Evolutionary conservation across 1,284 basidiomycete genomes (phyloP).

Genomic region (Marasmius sp.): DNA sequence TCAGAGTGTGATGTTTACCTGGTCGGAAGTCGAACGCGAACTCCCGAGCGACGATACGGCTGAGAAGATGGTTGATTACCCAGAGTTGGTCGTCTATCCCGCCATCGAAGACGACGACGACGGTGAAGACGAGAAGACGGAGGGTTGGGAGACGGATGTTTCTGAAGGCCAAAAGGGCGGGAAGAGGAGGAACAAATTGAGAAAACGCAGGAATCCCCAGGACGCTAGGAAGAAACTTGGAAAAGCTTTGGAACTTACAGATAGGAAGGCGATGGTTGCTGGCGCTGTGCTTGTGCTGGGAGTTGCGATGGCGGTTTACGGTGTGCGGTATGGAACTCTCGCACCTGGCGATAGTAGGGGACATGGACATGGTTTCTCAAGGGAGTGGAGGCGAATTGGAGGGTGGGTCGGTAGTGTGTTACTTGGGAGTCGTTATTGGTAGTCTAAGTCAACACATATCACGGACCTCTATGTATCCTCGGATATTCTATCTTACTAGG

Average conservation of each 20-base stretch:
- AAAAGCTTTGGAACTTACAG: slow-evolving; percentile 28
- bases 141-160: slow-evolving; percentile 16
- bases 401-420: slow-evolving; percentile 36
- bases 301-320: slow-evolving; percentile 65
- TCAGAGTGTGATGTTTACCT: slow-evolving; percentile 58
- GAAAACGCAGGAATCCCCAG: slow-evolving; percentile 7
- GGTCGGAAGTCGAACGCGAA: slow-evolving; percentile 43
- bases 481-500: too few relatives aligned
- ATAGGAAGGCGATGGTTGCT: slow-evolving; percentile 52
- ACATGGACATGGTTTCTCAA: slow-evolving; percentile 17
- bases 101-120: slow-evolving; percentile 37
- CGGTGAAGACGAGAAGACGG: slow-evolving; percentile 20
- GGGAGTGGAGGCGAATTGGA: slow-evolving; percentile 36
- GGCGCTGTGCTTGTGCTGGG: slow-evolving; percentile 66
- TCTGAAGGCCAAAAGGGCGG: slow-evolving; percentile 11
- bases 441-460: neutral
- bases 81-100: slow-evolving; percentile 57
- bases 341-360: slow-evolving; percentile 7
- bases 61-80: slow-evolving; percentile 58
- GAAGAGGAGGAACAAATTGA: slow-evolving; percentile 19
- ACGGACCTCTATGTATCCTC: neutral
- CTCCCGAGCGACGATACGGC: slow-evolving; percentile 56
- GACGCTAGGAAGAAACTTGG: slow-evolving; percentile 10
- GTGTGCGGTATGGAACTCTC: slow-evolving; percentile 27
- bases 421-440: slow-evolving; percentile 29